Conservation (phyloP, 1,139 yeast genomes). For the Pichia sp. region DNA sequence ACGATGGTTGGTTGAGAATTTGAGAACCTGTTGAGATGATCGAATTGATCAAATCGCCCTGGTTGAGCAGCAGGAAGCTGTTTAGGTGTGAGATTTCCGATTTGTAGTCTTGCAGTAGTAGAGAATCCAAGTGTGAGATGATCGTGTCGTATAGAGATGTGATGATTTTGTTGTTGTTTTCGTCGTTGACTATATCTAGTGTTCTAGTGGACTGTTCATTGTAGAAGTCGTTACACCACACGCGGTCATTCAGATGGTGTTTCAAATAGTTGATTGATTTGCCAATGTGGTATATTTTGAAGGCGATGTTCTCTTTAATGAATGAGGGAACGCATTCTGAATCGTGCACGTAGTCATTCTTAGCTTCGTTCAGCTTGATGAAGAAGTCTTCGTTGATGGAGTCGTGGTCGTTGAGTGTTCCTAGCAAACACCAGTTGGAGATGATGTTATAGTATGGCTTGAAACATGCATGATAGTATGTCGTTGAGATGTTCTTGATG, state of each 20-base stretch:
- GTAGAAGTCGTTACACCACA: slow-evolving; percentile 51
- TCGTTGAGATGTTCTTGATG: slow-evolving; percentile 1
- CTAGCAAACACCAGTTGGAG: slow-evolving; percentile 8
- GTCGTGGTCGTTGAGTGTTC: not conserved
- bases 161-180: slow-evolving; percentile 27
- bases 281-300: slow-evolving; percentile 67
- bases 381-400: slow-evolving; percentile 2
- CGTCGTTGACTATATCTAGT: slow-evolving; percentile 27
- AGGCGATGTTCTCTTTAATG: slow-evolving; percentile 46
- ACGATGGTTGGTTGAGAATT: slow-evolving; percentile 60
- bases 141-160: slow-evolving; percentile 36
- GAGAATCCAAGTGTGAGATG: slow-evolving; percentile 4
- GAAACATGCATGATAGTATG: not conserved
- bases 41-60: slow-evolving; percentile 74
- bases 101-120: slow-evolving; percentile 3
- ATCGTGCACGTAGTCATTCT: not conserved
- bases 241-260: slow-evolving; percentile 58
- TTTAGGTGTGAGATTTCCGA: slow-evolving; percentile 40
- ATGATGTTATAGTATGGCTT: slow-evolving; percentile 6
- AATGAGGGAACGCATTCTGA: slow-evolving; percentile 57
- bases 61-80: slow-evolving; percentile 65
- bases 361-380: not conserved
- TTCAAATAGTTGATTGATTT: slow-evolving; percentile 70
- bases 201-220: slow-evolving; percentile 25
- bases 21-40: slow-evolving; percentile 57